Conservation (phyloP, 495 filamentous ascomycete species). For the Aspergillus sclerotiicarbonarius region DNA sequence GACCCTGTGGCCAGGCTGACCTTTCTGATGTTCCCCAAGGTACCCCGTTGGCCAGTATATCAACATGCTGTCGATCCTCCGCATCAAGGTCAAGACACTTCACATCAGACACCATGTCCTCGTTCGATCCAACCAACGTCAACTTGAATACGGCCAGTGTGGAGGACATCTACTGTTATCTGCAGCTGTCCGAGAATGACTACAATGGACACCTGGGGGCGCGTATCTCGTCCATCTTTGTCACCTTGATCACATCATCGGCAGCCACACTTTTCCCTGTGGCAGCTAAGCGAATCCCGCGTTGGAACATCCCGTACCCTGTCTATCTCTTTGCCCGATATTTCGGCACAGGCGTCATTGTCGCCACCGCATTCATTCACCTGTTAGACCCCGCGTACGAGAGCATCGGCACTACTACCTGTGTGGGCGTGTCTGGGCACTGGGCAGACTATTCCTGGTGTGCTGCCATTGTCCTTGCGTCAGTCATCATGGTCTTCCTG, state of each 20-base stretch:
- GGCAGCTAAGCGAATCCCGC: conserved; percentile 51
- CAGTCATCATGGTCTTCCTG: conserved; percentile 34
- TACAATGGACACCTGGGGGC: conserved; percentile 42
- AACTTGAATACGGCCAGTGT: conserved; percentile 31
- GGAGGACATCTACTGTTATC: conserved; percentile 35
- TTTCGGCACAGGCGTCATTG: conserved; percentile 68
- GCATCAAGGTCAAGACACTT: neutral
- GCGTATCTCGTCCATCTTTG: conserved; percentile 42
- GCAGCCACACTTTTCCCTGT: conserved; percentile 61
- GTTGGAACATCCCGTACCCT: conserved; percentile 55
- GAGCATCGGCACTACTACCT: conserved; percentile 50
- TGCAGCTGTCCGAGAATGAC: conserved; percentile 31
- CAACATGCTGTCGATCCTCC: neutral
- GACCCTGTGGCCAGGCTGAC: neutral
- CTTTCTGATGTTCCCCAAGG: neutral
- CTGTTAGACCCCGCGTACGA: conserved; percentile 53
- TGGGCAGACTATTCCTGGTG: conserved; percentile 46
- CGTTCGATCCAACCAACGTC: conserved; percentile 33
- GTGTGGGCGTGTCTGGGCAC: conserved; percentile 48
- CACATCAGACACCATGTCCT: conserved; percentile 11
- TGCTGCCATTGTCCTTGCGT: conserved; percentile 33
- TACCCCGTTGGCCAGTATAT: neutral
- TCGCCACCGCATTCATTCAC: conserved; percentile 64
- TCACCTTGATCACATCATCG: conserved; percentile 35
- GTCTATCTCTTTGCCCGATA: conserved; percentile 72